These are phyloP conservation scores for Melanomma pulvis-pyrius DNA, from an alignment of 495 filamentous ascomycete genomes.

Conservation along the genomic window DNA sequence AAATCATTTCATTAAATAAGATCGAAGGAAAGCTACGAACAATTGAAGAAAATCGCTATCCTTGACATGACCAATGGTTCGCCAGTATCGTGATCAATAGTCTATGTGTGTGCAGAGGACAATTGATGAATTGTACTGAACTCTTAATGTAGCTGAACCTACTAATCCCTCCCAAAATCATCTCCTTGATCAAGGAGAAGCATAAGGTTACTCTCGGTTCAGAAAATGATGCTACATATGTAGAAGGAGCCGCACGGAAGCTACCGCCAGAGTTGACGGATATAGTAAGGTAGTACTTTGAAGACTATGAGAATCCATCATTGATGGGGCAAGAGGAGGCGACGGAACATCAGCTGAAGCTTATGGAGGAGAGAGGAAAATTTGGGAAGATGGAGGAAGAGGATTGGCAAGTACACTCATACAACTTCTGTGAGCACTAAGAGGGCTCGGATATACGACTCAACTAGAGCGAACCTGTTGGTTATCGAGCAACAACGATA, in stretches of 20 bases:
- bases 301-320: not conserved
- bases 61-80: too few relatives aligned
- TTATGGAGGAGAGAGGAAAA: slow-evolving; percentile 54
- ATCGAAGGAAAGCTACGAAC: too few relatives aligned
- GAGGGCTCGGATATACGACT: not conserved
- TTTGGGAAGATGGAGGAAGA: slow-evolving; percentile 16
- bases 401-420: slow-evolving; percentile 20
- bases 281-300: slow-evolving; percentile 21
- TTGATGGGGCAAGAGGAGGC: slow-evolving; percentile 52
- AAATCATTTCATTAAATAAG: too few relatives aligned
- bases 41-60: too few relatives aligned
- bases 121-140: too few relatives aligned
- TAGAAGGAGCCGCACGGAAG: not conserved
- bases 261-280: slow-evolving; percentile 30
- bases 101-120: too few relatives aligned
- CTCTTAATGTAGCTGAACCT: too few relatives aligned
- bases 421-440: slow-evolving; percentile 31
- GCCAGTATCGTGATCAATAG: too few relatives aligned
- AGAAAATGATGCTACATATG: not conserved
- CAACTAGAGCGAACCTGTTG: too few relatives aligned
- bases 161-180: slow-evolving; percentile 23
- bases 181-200: slow-evolving; percentile 21
- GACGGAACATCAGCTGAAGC: slow-evolving; percentile 47
- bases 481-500: too few relatives aligned
- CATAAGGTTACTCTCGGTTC: not conserved